Base-by-base conservation (phyloP, 2,329 filamentous ascomycete species). In the Rhynchosporium agropyri region DNA sequence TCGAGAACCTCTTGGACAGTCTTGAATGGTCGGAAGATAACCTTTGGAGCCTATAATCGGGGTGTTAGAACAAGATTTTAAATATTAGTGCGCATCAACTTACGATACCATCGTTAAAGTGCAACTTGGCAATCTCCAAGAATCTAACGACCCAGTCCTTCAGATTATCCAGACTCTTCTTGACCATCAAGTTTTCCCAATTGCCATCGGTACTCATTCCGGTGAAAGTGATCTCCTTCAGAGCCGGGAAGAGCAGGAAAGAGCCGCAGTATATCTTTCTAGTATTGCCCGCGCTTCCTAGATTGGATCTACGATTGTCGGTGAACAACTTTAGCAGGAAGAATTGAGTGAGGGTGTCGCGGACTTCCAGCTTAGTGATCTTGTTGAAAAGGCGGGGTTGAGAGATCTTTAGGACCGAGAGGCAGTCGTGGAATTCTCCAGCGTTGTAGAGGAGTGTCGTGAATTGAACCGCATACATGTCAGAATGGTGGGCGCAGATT, bases 201-300 rank as follows among this genome's bases (percentile, higher is more conserved):
- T 54, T 36, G 4, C 6, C 9, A 10, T 54, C 51, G 4, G n/a
- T 20, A 6, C 10, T 40, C 20, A 15, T 54, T 6, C 51, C 51
- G 2, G 51, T 54, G 33, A 54, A 54, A 9, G n/a, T 54, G 20
- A 54, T 54, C 51, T 54, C 51, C 51, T 54, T 54, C 36, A 54
- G 12, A 42, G 33, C 36, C 15, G 33, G 51, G 36, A 54, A 40
- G 20, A 54, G 33, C 9, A 42, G 12, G 20, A 54, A 15, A 1
- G 51, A 54, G 13, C n/a, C 51, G 13, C n/a, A 42, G 4, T 38
- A 42, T 33, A 54, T 40, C 51, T 54, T 54, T 28, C n/a, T 33
- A 33, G 28, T 20, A n/a, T 20, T 36, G 33, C 6, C 15, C 12
- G 20, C n/a, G 43, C 13, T 28, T 4, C 7, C 3, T 6, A 46